Base-by-base conservation (phyloP, 148 eudicot species). In the Silene uniflora region DNA sequence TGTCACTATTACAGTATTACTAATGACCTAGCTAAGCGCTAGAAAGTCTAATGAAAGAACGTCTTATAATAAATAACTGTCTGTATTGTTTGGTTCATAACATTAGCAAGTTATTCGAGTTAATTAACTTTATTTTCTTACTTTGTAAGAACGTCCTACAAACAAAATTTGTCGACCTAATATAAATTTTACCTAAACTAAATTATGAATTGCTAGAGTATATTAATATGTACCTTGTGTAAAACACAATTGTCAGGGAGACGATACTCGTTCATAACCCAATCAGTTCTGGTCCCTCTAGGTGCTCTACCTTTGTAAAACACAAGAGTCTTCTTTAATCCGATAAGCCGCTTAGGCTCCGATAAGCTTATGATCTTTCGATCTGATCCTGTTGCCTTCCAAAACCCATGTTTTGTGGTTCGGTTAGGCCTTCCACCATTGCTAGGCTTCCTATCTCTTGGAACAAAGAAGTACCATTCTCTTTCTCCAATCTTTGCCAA, bases 371-470 rank as follows among this genome's bases (percentile, higher is more conserved):
- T 32, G 9, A 94, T 85, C 75, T 83, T 87, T 3, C 96, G 83
- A 75, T 94, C 97, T 0, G 98, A 90, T 17, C 98, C 98, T 2
- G 98, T 94, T 0, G 98, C 98, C 78, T 95, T 95, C 98, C 98
- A 95, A 61, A 85, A 95, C 54, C 98, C 97, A 29, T 81, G 80
- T 27, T 84, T 76, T 0, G 98, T 95, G 42, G 96, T 90, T 74
- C 98, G 80, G 77, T 89, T 95, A 0, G 96, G 98, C 85, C 97
- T 87, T 77, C 97, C 96, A 19, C 92, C 91, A 65, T 75, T 84
- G 13, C 93, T 85, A 35, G 86, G 87, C 62, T 83, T 92, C 64
- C 87, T 84, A 73, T 95, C 92, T 77, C 97, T 90, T 6, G 88
- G 93, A 61, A 92, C 97, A 75, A 92, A 90, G 67, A 95, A 95